phyloP scores from a whole-genome alignment of 2,329 filamentous ascomycete species.

The Hymenotorrendiella dingleyae region DNA sequence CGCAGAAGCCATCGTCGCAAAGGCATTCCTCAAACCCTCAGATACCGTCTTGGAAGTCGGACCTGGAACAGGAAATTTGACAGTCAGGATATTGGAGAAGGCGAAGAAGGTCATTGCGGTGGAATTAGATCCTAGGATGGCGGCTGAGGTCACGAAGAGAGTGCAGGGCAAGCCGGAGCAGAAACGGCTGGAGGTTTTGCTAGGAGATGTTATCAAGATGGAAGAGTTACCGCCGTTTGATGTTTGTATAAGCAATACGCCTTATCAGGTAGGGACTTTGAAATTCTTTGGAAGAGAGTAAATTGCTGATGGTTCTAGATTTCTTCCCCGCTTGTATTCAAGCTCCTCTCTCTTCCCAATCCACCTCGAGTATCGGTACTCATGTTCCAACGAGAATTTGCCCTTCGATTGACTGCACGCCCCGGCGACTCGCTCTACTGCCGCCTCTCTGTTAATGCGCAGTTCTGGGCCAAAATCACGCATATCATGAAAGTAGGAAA shows the following conservation, averaged over 20 bases:
- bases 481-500: conserved; percentile 88
- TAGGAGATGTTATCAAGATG: conserved; percentile 92
- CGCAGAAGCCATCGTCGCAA: conserved; percentile 74
- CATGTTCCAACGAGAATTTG: conserved; percentile 96
- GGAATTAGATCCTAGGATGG: conserved; percentile 91
- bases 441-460: conserved; percentile 84
- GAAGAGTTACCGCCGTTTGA: conserved; percentile 61
- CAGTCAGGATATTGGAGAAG: conserved; percentile 80
- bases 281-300: conserved; percentile 8
- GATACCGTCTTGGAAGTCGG: conserved; percentile 90
- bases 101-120: conserved; percentile 78
- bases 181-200: conserved; percentile 77
- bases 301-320: conserved; percentile 48
- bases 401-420: conserved; percentile 79
- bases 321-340: conserved; percentile 85
- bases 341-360: conserved; percentile 71
- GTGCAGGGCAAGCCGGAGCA: conserved; percentile 84
- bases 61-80: conserved; percentile 84
- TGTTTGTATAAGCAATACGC: conserved; percentile 68
- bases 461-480: conserved; percentile 76
- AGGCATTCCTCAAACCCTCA: conserved; percentile 84
- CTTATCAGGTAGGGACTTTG: conserved; percentile 47
- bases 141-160: conserved; percentile 83
- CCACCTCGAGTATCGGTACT: conserved; percentile 80
- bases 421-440: conserved; percentile 87